phyloP scores from a whole-genome alignment of 345 rosid genomes.

The Aegle marmelos region DNA sequence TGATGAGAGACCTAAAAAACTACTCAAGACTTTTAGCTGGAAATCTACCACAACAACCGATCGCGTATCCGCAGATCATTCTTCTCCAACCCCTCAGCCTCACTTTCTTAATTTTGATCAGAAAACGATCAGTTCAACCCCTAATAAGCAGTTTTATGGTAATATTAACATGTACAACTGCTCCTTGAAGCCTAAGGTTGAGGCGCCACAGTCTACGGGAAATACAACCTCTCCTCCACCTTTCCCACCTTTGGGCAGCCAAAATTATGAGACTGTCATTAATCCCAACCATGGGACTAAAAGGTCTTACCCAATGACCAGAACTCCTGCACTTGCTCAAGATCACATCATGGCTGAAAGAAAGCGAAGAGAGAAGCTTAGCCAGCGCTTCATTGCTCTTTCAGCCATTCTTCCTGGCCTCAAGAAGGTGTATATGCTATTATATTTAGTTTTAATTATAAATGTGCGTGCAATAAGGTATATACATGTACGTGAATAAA shows the following conservation, averaged over 20 bases:
- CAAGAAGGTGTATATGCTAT: conserved; percentile 34
- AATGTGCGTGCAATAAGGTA: background rate
- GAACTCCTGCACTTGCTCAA: conserved; percentile 40
- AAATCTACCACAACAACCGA: conserved; percentile 22
- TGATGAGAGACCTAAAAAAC: conserved; percentile 28
- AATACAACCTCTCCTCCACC: conserved; percentile 11
- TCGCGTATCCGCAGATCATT: conserved; percentile 7
- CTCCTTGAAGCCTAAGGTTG: conserved; percentile 25
- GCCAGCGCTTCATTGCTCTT: conserved; percentile 56
- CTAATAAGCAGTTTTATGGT: conserved; percentile 10
- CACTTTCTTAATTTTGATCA: conserved; percentile 32
- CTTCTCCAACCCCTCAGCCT: conserved; percentile 21
- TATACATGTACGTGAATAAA: no score
- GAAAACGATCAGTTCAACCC: background rate
- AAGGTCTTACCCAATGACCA: conserved; percentile 13
- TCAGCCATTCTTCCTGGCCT: conserved; percentile 55
- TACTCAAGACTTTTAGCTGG: conserved; percentile 29
- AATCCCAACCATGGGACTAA: conserved; percentile 8
- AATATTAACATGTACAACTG: background rate
- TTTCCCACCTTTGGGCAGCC: conserved; percentile 2
- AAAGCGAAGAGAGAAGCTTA: conserved; percentile 54
- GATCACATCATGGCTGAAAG: conserved; percentile 58
- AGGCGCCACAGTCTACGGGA: conserved; percentile 13
- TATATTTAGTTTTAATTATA: background rate
- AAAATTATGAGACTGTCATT: conserved; percentile 4